phyloP scores from a whole-genome alignment of 352 stramenopile genomes.

The Phytophthora constricta region DNA sequence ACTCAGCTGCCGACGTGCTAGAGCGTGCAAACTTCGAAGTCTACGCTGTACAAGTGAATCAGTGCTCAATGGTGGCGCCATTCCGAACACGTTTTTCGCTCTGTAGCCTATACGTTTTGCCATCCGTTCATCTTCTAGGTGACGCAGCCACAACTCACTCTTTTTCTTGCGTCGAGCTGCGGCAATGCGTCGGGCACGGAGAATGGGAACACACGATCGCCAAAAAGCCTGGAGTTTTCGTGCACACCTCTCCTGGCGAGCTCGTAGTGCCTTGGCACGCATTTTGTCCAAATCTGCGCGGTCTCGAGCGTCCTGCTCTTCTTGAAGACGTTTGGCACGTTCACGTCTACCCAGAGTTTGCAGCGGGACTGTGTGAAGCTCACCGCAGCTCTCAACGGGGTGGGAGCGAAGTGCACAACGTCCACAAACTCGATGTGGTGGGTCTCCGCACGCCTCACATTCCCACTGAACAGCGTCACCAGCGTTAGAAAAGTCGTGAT shows the following conservation, averaged over 20 bases:
- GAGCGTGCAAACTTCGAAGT: slow-evolving; percentile 56
- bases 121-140: slow-evolving; percentile 38
- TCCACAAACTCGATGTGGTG: slow-evolving; percentile 47
- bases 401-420: slow-evolving; percentile 48
- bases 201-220: slow-evolving; percentile 41
- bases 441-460: slow-evolving; percentile 37
- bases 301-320: slow-evolving; percentile 52
- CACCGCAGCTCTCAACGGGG: slow-evolving; percentile 53
- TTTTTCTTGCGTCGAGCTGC: slow-evolving; percentile 32
- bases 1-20: slow-evolving; percentile 53
- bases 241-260: slow-evolving; percentile 36
- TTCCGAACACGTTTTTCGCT: slow-evolving; percentile 46
- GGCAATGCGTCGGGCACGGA: slow-evolving; percentile 36
- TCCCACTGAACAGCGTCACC: slow-evolving; percentile 57
- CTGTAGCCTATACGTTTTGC: slow-evolving; percentile 46
- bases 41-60: slow-evolving; percentile 47
- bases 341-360: slow-evolving; percentile 52
- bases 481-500: neutral
- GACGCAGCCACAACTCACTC: slow-evolving; percentile 45
- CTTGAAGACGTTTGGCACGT: slow-evolving; percentile 37
- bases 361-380: slow-evolving; percentile 38
- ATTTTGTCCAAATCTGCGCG: slow-evolving; percentile 56
- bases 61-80: slow-evolving; percentile 44
- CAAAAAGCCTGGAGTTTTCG: slow-evolving; percentile 67
- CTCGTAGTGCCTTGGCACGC: slow-evolving; percentile 25